Base-by-base conservation (phyloP, 2,329 filamentous ascomycete species). In the Fusarium oligoseptatum region DNA sequence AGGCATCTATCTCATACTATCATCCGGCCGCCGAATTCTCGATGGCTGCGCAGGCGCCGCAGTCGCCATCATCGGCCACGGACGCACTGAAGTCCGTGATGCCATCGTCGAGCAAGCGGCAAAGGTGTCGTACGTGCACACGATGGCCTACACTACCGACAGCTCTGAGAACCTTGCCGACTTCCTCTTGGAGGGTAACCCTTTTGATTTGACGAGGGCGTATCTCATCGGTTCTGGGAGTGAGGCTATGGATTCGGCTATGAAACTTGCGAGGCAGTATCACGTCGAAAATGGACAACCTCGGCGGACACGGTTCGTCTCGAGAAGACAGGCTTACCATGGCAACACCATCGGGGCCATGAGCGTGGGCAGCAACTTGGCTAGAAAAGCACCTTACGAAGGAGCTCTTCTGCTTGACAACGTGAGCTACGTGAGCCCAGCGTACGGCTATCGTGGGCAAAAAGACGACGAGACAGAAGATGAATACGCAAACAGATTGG, bases 41-140 rank as follows among this genome's bases (percentile, higher is more conserved):
- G 94, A 97, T 80, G 92, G 90, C 2, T 93, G 92, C 22, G 89
- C 92, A 32, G 94, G 94, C 22, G 92, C 94, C 4, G 93, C 92
- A 36, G 79, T 81, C 3, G 65, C 79, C 32, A 64, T 24, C 78
- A 84, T 96, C 11, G 94, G 94, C 8, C 91, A 94, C 76, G 90
- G 89, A 34, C 87, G 92, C 61, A 78, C 85, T 48, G 85, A 91
- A 57, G 89, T 95, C 14, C 85, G 85, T 14, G 83, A 88, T 3
- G 92, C 92, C 1, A 87, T 94, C 45, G 81, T 84, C 6, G 77
- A 85, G 14, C 92, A 95, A 76, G 84, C 93, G 73, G 84, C 88
- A 57, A 79, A 89, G 52, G 83, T 92, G 1, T 84, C 86, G 1
- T 94, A 83, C 34, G 77, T 79, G 0, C 80, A 82, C 60, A 79